Evolutionary conservation across 2,329 filamentous ascomycete genomes (phyloP).

Genomic region (Microascus cirrosus): DNA sequence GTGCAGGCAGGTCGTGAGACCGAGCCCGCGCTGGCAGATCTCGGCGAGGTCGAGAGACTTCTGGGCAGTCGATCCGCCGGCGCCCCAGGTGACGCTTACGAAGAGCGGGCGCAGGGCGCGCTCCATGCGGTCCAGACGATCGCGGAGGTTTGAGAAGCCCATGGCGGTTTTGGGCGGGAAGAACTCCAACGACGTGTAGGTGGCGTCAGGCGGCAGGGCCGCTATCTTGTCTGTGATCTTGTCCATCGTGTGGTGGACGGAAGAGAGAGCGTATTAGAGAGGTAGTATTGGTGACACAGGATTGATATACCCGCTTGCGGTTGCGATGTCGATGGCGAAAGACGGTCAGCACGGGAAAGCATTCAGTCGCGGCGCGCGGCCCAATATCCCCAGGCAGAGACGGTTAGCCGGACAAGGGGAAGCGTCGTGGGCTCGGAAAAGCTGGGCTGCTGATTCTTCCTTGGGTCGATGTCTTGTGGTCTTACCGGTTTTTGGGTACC

Average conservation of each 20-base stretch:
- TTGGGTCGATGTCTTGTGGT: neutral
- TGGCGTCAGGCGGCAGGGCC: slow-evolving; percentile 67
- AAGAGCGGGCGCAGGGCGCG: slow-evolving; percentile 84
- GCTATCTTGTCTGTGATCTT: slow-evolving; percentile 94
- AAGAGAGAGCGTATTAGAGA: slow-evolving; percentile 2
- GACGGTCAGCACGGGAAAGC: neutral
- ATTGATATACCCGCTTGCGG: neutral
- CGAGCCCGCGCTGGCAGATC: slow-evolving; percentile 84
- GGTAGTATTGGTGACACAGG: neutral
- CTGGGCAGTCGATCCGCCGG: slow-evolving; percentile 79
- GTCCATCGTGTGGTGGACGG: slow-evolving; percentile 47
- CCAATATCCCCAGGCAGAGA: too few species aligned
- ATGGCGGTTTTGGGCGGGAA: slow-evolving; percentile 96
- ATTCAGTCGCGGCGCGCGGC: too few species aligned
- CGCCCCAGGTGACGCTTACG: slow-evolving; percentile 96
- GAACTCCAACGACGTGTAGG: slow-evolving; percentile 97
- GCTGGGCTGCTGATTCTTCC: too few species aligned
- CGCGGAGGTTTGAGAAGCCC: slow-evolving; percentile 88
- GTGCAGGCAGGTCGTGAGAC: slow-evolving; percentile 89
- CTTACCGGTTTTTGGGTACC: neutral
- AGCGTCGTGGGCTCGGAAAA: neutral
- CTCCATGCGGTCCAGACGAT: slow-evolving; percentile 90
- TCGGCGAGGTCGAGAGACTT: slow-evolving; percentile 93
- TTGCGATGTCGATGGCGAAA: neutral
- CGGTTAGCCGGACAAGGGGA: neutral